Evolutionary conservation across 2,329 filamentous ascomycete species (phyloP).

Genomic region (Didymella sp.): DNA sequence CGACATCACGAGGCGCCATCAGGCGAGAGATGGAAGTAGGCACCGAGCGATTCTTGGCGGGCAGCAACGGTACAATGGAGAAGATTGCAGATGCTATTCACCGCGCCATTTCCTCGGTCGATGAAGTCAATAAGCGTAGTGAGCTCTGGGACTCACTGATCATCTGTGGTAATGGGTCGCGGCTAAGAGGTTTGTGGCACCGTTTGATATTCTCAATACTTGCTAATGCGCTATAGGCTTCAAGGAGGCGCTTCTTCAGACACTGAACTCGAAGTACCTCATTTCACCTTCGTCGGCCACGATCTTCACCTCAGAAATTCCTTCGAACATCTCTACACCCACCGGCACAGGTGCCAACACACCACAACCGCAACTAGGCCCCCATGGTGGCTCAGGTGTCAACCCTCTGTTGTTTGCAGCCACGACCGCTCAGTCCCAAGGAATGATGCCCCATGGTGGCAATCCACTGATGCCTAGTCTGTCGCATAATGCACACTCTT

Average conservation of each 20-base stretch:
- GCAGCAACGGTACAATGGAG: slow-evolving; percentile 76
- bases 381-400: slow-evolving; percentile 65
- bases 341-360: slow-evolving; percentile 90
- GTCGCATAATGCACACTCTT: slow-evolving; percentile 63
- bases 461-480: slow-evolving; percentile 41
- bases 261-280: slow-evolving; percentile 80
- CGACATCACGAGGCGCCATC: slow-evolving; percentile 43
- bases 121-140: slow-evolving; percentile 83
- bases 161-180: slow-evolving; percentile 86
- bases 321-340: slow-evolving; percentile 90
- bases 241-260: slow-evolving; percentile 84
- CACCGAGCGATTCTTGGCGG: slow-evolving; percentile 71
- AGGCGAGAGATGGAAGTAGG: slow-evolving; percentile 76
- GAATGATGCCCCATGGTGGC: slow-evolving; percentile 53
- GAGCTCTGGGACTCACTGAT: slow-evolving; percentile 91
- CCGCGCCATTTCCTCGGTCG: slow-evolving; percentile 79
- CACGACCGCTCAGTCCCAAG: slow-evolving; percentile 71
- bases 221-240: slow-evolving; percentile 66
- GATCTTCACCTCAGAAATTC: slow-evolving; percentile 96
- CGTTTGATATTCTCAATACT: background rate
- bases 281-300: slow-evolving; percentile 92
- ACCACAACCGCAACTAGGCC: slow-evolving; percentile 67
- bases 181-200: slow-evolving; percentile 61
- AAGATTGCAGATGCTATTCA: slow-evolving; percentile 85
- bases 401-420: slow-evolving; percentile 93